Evolutionary conservation across 2,329 filamentous ascomycete genomes (phyloP).

Genomic region (Trichoderma koningiopsis): DNA sequence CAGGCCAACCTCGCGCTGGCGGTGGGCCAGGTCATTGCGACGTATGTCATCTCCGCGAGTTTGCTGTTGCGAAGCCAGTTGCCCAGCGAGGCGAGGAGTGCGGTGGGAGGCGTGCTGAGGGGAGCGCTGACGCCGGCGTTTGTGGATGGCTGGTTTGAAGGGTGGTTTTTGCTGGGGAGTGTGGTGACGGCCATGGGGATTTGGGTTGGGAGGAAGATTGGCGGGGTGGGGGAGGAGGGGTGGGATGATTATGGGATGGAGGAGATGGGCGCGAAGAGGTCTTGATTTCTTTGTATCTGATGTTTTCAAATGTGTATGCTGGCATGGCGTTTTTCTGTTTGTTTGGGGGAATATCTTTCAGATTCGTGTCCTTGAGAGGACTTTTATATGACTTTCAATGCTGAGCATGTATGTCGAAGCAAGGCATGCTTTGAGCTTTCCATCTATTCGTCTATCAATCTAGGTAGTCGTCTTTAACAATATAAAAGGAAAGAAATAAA

Average conservation of each 20-base stretch:
- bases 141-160: conserved; percentile 80
- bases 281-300: conserved; percentile 33
- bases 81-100: conserved; percentile 73
- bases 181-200: conserved; percentile 69
- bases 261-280: conserved; percentile 72
- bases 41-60: conserved; percentile 81
- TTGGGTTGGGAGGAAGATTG: conserved; percentile 68
- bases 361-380: background rate
- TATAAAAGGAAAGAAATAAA: background rate
- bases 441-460: background rate
- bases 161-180: conserved; percentile 76
- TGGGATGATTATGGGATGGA: conserved; percentile 64
- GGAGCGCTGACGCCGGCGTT: conserved; percentile 71
- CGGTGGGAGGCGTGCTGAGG: conserved; percentile 75
- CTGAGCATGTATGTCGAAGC: background rate
- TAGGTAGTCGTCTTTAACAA: background rate
- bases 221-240: conserved; percentile 50
- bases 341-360: background rate
- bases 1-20: conserved; percentile 78
- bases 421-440: background rate
- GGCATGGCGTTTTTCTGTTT: conserved; percentile 11
- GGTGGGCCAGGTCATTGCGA: conserved; percentile 78
- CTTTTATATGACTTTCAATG: background rate
- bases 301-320: background rate
- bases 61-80: conserved; percentile 77